phyloP scores from a whole-genome alignment of 2,329 filamentous ascomycete genomes.

The Sordariomycetes sp. region DNA sequence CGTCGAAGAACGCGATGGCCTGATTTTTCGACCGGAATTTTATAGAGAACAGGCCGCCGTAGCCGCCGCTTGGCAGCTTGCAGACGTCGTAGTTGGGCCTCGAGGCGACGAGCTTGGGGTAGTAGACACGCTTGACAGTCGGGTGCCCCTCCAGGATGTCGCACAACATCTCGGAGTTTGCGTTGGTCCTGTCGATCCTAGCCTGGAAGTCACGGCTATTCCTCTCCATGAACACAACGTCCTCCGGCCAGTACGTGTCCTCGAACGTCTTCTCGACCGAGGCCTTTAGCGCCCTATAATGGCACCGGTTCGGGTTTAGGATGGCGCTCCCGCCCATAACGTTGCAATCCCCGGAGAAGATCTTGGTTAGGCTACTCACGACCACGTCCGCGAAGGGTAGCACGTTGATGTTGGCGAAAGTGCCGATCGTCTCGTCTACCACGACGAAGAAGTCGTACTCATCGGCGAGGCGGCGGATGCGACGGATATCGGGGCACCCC shows the following conservation, averaged over 20 bases:
- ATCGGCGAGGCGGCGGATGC: conserved; percentile 71
- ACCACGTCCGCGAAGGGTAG: conserved; percentile 81
- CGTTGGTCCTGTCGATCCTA: conserved; percentile 73
- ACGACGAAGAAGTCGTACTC: conserved; percentile 80
- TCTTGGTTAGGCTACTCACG: conserved; percentile 89
- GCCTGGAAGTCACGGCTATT: conserved; percentile 87
- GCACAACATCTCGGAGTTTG: conserved; percentile 73
- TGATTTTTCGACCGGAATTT: conserved; percentile 60
- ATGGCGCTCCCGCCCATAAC: conserved; percentile 84
- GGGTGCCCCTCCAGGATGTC: conserved; percentile 49
- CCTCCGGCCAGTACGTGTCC: conserved; percentile 89
- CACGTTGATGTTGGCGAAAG: conserved; percentile 91
- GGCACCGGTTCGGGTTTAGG: conserved; percentile 50
- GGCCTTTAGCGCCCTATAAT: conserved; percentile 57
- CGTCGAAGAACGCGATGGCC: conserved; percentile 74
- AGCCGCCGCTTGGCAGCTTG: conserved; percentile 61
- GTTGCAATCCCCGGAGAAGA: conserved; percentile 95
- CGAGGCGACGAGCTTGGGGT: conserved; percentile 68
- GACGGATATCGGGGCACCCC: conserved; percentile 66
- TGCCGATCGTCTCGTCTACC: conserved; percentile 92
- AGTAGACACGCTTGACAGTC: conserved; percentile 66
- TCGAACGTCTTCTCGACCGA: conserved; percentile 57
- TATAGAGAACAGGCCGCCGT: conserved; percentile 79
- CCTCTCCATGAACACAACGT: conserved; percentile 86
- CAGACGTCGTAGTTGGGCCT: conserved; percentile 66